Evolutionary conservation across 768 basidiomycete genomes (phyloP).

Genomic region (Russula compacta): DNA sequence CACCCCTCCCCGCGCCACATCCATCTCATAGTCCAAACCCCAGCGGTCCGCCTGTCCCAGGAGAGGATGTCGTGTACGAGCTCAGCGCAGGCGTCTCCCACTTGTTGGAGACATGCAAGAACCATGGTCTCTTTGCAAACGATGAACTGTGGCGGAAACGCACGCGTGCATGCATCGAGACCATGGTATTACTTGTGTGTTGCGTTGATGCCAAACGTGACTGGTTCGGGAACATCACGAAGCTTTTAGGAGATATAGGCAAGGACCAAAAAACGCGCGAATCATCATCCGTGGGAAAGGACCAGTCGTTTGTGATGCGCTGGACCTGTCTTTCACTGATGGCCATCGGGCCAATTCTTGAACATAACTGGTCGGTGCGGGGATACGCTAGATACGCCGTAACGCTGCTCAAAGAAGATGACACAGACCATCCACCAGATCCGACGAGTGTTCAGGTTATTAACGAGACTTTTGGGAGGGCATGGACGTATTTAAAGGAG

Average conservation of each 20-base stretch:
- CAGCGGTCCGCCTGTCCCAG: too few relatives aligned
- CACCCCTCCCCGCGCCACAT: too few relatives aligned
- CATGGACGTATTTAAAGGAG: too few relatives aligned
- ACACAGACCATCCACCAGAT: too few relatives aligned
- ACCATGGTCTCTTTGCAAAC: neutral
- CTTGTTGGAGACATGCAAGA: neutral
- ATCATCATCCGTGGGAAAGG: neutral
- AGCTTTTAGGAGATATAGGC: neutral
- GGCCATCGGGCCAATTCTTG: neutral
- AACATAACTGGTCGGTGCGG: too few relatives aligned
- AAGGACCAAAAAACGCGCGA: neutral
- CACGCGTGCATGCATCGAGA: neutral
- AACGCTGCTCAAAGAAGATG: too few relatives aligned
- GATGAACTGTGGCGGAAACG: neutral
- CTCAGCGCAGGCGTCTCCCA: too few relatives aligned
- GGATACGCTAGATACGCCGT: too few relatives aligned
- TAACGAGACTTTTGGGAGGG: too few relatives aligned
- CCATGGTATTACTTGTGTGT: neutral
- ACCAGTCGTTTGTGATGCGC: neutral
- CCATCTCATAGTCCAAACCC: too few relatives aligned
- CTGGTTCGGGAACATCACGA: neutral
- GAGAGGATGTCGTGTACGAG: too few relatives aligned
- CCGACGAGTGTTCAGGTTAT: too few relatives aligned
- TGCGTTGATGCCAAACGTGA: neutral
- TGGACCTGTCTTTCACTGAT: conserved; percentile 4